Percentiles rank a stretch among this genome's conserved stretches.
These are phyloP conservation scores for Yueomyces sinensis DNA, from an alignment of 805 yeast genomes.

Conservation along the genomic window DNA sequence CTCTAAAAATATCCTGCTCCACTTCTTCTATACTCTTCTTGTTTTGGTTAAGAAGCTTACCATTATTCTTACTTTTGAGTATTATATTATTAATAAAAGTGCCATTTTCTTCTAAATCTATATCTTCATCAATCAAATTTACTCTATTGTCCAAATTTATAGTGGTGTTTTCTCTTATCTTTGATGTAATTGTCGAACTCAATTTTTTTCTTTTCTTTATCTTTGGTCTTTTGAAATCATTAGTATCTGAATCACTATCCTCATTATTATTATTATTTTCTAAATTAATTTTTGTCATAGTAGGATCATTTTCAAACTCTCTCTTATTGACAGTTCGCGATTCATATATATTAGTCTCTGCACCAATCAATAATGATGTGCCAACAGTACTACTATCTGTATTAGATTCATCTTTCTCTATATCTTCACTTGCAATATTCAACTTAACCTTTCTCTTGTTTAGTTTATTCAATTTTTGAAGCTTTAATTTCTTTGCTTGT, in stretches of 20 bases:
- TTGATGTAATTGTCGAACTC: constrained; percentile 11
- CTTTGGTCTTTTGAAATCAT: constrained; percentile 27
- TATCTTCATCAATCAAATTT: constrained; percentile 20
- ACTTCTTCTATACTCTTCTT: constrained; percentile 11
- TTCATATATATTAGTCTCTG: constrained; percentile 2
- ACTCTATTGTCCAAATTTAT: constrained; percentile 19
- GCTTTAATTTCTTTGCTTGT: constrained; percentile 22
- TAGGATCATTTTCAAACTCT: not conserved
- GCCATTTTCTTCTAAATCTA: constrained; percentile 17
- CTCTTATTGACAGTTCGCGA: not conserved
- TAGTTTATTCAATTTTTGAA: constrained; percentile 22
- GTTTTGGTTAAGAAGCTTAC: constrained; percentile 7
- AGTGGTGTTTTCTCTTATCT: constrained; percentile 22
- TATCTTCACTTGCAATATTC: constrained; percentile 12
- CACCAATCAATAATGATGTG: constrained; percentile 9
- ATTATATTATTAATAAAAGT: no score
- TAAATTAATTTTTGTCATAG: constrained; percentile 12
- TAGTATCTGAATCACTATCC: constrained; percentile 14
- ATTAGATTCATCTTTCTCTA: constrained; percentile 9
- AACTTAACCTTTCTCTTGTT: constrained; percentile 16
- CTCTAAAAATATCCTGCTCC: constrained; percentile 27
- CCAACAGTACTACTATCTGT: constrained; percentile 12
- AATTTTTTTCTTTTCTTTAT: constrained; percentile 28
- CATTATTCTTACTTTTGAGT: no score
- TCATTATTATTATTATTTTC: constrained; percentile 7